Conservation (phyloP, 2,329 filamentous ascomycete genomes). For the Fusarium brevicatenulatum region DNA sequence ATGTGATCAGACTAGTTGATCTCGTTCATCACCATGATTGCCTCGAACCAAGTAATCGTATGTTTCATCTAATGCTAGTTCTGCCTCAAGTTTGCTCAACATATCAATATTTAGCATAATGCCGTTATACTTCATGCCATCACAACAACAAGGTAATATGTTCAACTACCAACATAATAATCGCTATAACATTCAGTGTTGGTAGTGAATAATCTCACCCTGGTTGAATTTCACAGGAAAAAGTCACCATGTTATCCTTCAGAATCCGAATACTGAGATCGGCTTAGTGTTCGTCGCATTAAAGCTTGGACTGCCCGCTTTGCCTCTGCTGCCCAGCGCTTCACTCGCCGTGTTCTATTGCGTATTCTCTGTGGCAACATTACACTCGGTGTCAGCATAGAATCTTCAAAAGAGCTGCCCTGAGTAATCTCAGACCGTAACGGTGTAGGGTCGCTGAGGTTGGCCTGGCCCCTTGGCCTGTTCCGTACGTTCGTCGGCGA, state of each 20-base stretch:
- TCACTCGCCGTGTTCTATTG: constrained; percentile 44
- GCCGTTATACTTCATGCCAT: constrained; percentile 1
- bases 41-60: not conserved
- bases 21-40: not conserved
- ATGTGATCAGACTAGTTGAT: not conserved
- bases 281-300: constrained; percentile 47
- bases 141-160: not conserved
- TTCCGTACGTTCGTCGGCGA: constrained; percentile 9
- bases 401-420: constrained; percentile 15
- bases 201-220: not conserved
- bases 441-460: constrained; percentile 6
- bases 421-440: not conserved
- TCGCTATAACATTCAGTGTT: not conserved
- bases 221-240: not conserved
- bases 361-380: constrained; percentile 13
- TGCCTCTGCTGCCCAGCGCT: constrained; percentile 49
- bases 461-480: constrained; percentile 17
- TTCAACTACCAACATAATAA: not conserved
- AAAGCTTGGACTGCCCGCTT: constrained; percentile 48
- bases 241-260: not conserved
- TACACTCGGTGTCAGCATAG: not conserved
- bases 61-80: not conserved
- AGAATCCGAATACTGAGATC: constrained; percentile 40
- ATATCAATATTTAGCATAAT: not conserved
- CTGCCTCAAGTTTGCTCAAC: constrained; percentile 23